A percentile compares a stretch with the other conserved stretches of the same genome.
phyloP scores from a whole-genome alignment of 202 grass and related monocot species.

The Bolboschoenoplectus hybrid region DNA sequence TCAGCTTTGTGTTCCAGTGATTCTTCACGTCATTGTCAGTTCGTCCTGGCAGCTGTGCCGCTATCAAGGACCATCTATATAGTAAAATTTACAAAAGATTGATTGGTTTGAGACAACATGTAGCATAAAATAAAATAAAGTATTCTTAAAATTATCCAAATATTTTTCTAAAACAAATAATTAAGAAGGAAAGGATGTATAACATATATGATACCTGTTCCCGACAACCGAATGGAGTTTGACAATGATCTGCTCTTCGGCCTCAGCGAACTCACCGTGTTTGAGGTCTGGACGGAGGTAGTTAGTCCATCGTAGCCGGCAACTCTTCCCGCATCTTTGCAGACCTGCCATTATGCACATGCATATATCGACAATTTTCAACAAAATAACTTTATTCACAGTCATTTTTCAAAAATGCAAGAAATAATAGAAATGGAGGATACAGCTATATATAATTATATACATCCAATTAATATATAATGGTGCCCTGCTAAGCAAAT shows the following conservation, averaged over 20 bases:
- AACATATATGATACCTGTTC: conserved; percentile 48
- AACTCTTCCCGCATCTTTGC: conserved; percentile 94
- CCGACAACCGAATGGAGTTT: conserved; percentile 92
- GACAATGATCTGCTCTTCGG: conserved; percentile 91
- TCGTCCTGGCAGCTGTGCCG: conserved; percentile 75
- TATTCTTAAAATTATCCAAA: background rate
- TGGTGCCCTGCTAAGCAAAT: too few species aligned
- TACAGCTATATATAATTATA: too few species aligned
- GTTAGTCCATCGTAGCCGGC: conserved; percentile 90
- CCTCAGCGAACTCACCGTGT: conserved; percentile 85
- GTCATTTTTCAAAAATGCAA: conserved; percentile 8
- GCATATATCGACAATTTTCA: background rate
- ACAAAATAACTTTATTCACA: background rate
- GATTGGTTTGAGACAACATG: background rate
- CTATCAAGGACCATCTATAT: conserved; percentile 87
- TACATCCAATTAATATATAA: too few species aligned
- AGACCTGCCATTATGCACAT: conserved; percentile 47
- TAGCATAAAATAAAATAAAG: too few species aligned
- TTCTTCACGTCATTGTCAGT: conserved; percentile 99
- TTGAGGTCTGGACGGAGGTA: conserved; percentile 95
- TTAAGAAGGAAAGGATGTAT: background rate
- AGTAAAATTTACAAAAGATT: background rate
- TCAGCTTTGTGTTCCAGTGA: conserved; percentile 99
- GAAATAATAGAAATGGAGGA: background rate
- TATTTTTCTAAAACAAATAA: background rate